Conservation (phyloP, 2,329 filamentous ascomycete genomes). For the Neonectria punicea region DNA sequence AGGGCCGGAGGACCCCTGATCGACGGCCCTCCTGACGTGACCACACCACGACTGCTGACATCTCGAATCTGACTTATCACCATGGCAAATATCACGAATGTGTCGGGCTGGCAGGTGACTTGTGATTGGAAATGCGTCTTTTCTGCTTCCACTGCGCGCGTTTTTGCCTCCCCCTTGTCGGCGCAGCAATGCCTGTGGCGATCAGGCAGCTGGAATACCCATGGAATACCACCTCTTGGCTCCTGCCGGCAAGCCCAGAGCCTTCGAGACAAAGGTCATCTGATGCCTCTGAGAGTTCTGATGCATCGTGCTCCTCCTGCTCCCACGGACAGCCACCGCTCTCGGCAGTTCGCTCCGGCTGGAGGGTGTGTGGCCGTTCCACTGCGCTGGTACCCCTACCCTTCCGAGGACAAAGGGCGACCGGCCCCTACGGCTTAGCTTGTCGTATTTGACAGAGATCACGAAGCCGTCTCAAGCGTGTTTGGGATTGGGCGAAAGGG, state of each 20-base stretch:
- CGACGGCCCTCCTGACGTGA: not conserved
- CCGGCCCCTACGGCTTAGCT: slow-evolving; percentile 26
- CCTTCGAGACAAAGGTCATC: slow-evolving; percentile 26
- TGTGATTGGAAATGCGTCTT: slow-evolving; percentile 12
- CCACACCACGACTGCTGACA: slow-evolving; percentile 11
- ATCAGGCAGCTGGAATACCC: slow-evolving; percentile 19
- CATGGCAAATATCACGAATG: not conserved
- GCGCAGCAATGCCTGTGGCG: slow-evolving; percentile 17
- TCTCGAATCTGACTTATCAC: slow-evolving; percentile 3
- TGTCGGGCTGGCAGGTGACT: not conserved
- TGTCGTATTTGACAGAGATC: slow-evolving; percentile 34
- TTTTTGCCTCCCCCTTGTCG: slow-evolving; percentile 3
- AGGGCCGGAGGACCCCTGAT: slow-evolving; percentile 10
- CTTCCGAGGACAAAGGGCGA: slow-evolving; percentile 33
- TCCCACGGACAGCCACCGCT: slow-evolving; percentile 27
- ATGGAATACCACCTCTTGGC: slow-evolving; percentile 32
- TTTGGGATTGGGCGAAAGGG: slow-evolving; percentile 34
- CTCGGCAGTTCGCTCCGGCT: slow-evolving; percentile 39
- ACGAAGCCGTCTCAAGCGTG: slow-evolving; percentile 40
- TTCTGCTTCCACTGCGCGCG: slow-evolving; percentile 1
- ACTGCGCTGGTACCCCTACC: slow-evolving; percentile 36
- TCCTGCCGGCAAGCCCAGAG: slow-evolving; percentile 9
- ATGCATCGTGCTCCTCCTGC: not conserved
- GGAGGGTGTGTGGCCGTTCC: slow-evolving; percentile 33
- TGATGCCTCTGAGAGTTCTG: slow-evolving; percentile 18